phyloP scores from a whole-genome alignment of 176 grass and related monocot genomes.

The Tillandsia leiboldiana region DNA sequence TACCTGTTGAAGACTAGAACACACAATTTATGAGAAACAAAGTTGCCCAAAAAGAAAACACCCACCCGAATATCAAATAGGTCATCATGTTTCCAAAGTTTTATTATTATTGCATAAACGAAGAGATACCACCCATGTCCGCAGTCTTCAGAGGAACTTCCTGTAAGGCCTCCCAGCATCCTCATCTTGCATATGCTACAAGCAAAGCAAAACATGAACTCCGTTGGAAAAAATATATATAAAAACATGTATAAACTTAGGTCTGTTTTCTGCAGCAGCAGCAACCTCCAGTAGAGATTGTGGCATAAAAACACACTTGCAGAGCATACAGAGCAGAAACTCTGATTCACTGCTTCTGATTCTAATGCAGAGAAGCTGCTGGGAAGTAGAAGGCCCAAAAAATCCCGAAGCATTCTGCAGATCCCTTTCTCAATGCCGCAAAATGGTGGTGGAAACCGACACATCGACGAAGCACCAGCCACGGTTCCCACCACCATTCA shows the following conservation, averaged over 20 bases:
- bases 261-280: too few relatives aligned
- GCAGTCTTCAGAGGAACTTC: conserved; percentile 65
- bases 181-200: conserved; percentile 99
- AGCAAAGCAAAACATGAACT: conserved; percentile 16
- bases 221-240: neutral
- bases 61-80: too few relatives aligned
- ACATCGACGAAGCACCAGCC: too few relatives aligned
- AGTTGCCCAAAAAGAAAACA: too few relatives aligned
- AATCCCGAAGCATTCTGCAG: too few relatives aligned
- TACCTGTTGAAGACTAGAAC: neutral
- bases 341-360: too few relatives aligned
- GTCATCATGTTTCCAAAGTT: neutral
- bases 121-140: neutral
- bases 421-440: too few relatives aligned
- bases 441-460: too few relatives aligned
- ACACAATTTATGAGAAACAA: too few relatives aligned
- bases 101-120: conserved; percentile 5
- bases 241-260: neutral
- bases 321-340: neutral
- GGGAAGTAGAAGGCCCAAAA: too few relatives aligned
- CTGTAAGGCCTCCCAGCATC: conserved; percentile 61
- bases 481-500: too few relatives aligned
- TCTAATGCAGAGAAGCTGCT: too few relatives aligned
- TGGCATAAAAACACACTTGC: neutral
- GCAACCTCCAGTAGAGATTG: neutral